Evolutionary conservation across 2,329 filamentous ascomycete species (phyloP), one percentile per base, ranked within the genome.

Genomic region (Raffaelea albimanens): DNA sequence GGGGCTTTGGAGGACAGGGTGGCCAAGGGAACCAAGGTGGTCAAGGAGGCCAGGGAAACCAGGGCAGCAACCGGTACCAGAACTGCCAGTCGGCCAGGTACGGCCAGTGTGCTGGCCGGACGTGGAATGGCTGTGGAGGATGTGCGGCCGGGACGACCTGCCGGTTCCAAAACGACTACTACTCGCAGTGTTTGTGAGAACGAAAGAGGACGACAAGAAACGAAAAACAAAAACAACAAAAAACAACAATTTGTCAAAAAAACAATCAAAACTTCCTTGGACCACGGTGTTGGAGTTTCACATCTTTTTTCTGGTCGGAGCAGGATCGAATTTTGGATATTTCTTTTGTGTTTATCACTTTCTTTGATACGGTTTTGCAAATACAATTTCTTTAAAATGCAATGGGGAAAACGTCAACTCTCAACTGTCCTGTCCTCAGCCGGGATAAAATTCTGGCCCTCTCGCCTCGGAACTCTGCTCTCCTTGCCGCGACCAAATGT

Each of bases 401-500:
- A 29, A 29, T 29, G 13, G 13, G 25, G 25, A 29, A 29, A 7
- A 29, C 25, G 13, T 29, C 7, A 7, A 29, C 25, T 29, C 7
- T 13, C 25, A 29, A 7, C 25, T 7, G 11, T 25, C 4, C 13
- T 19, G 16, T 14, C 3, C 42, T 33, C 23, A 49, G 20, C 45
- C 47, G 21, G 48, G 48, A 39, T 49, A 46, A 11, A 31, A 45
- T 19, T 63, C 58, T 7, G 55, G 57, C 4, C 62, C 64, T 33
- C 64, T 56, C 19, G 64, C 56, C 5, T 64, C 63, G 21, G 62
- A 59, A 25, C 61, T 58, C 22, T 71, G 46, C 1, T 63, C 60
- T 18, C 63, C 65, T 56, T 72, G 64, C 36, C 69, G 60, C 43
- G 70, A 73, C 69, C 70, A 74, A 41, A 73, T 72, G 46, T 73